Percentiles rank a stretch among this genome's conserved stretches.
These are phyloP conservation scores for Sungouiozyma ichnusensis DNA, from an alignment of 805 yeast species.

Conservation along the genomic window DNA sequence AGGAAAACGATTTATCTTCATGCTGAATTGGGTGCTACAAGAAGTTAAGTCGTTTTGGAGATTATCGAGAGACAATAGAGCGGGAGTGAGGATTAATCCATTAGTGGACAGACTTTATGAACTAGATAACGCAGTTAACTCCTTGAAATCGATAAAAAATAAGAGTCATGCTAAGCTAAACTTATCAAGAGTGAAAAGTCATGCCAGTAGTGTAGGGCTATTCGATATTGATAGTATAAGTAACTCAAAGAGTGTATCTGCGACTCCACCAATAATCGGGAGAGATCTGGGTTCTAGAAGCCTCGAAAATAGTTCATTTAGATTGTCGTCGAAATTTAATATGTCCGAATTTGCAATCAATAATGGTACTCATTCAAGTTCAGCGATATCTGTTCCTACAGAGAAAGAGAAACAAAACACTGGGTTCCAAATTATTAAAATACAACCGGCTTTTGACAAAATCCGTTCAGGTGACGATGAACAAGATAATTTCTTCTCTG, in stretches of 20 bases:
- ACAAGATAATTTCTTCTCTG: not conserved
- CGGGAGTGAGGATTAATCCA: constrained; percentile 22
- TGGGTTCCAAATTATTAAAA: constrained; percentile 20
- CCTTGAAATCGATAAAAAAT: not conserved
- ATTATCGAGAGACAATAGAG: constrained; percentile 7
- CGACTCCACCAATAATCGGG: constrained; percentile 8
- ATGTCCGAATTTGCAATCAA: constrained; percentile 8
- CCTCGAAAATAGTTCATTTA: constrained; percentile 5
- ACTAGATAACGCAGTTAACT: constrained; percentile 28
- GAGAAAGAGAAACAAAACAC: constrained; percentile 21
- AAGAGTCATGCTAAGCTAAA: not conserved
- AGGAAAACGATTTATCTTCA: constrained; percentile 66
- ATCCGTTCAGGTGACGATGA: constrained; percentile 4
- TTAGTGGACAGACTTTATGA: constrained; percentile 25
- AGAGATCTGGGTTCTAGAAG: not conserved
- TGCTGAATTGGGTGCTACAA: constrained; percentile 55
- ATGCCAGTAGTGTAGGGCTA: constrained; percentile 16
- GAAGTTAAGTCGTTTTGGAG: constrained; percentile 45
- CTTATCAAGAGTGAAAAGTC: not conserved
- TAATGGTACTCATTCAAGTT: constrained; percentile 11
- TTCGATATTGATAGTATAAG: constrained; percentile 20
- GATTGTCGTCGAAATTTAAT: constrained; percentile 12
- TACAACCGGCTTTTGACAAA: constrained; percentile 8
- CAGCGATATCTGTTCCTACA: constrained; percentile 18
- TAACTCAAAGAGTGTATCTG: constrained; percentile 20